A percentile compares a stretch with the other conserved stretches of the same genome.
Evolutionary conservation across 129 eudicot genomes (phyloP).

Genomic region (Rutidosis leptorrhynchoides): DNA sequence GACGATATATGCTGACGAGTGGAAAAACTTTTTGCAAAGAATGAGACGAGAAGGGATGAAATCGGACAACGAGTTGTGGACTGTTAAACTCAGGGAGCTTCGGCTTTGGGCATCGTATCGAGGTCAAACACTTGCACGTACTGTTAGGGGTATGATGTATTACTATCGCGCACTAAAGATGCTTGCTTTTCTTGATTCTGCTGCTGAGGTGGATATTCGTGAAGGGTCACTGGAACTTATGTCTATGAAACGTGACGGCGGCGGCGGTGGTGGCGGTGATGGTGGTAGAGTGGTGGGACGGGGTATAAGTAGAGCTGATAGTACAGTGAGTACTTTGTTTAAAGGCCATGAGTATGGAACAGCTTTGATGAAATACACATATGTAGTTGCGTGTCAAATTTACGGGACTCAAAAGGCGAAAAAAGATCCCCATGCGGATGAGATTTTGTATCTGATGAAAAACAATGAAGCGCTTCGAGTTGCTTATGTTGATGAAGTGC

Average conservation of each 20-base stretch:
- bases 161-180: slow-evolving; percentile 89
- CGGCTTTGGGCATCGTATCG: slow-evolving; percentile 92
- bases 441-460: slow-evolving; percentile 74
- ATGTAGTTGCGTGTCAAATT: slow-evolving; percentile 91
- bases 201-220: slow-evolving; percentile 79
- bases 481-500: slow-evolving; percentile 91
- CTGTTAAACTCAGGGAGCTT: slow-evolving; percentile 59
- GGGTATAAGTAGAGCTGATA: slow-evolving; percentile 59
- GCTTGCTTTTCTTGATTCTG: slow-evolving; percentile 96
- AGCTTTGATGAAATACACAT: slow-evolving; percentile 85
- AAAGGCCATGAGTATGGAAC: slow-evolving; percentile 78
- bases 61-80: slow-evolving; percentile 54
- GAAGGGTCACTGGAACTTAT: slow-evolving; percentile 65
- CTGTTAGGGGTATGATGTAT: slow-evolving; percentile 97
- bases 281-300: slow-evolving; percentile 31
- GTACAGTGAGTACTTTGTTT: slow-evolving; percentile 57
- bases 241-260: slow-evolving; percentile 38
- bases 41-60: slow-evolving; percentile 72
- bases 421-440: slow-evolving; percentile 86
- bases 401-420: slow-evolving; percentile 87
- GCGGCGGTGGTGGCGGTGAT: background rate
- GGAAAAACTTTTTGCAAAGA: slow-evolving; percentile 79
- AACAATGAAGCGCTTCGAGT: slow-evolving; percentile 88
- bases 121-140: slow-evolving; percentile 88
- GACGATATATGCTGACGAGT: slow-evolving; percentile 79